These are phyloP conservation scores for Odontarrhena argentea DNA, from an alignment of 345 rosid species.

Conservation along the genomic window DNA sequence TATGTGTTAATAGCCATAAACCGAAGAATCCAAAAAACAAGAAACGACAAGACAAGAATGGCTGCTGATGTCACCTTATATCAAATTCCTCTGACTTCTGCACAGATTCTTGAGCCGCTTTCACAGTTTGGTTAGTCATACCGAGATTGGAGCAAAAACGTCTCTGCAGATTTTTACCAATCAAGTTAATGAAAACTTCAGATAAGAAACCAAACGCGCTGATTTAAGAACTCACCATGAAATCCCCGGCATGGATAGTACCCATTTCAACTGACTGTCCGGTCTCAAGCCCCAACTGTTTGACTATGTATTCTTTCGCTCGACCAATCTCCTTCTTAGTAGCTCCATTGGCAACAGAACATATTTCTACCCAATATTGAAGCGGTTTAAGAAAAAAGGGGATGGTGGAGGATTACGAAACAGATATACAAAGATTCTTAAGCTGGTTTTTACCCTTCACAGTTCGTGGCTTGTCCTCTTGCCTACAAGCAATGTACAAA, in stretches of 20 bases:
- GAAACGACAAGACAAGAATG: background rate
- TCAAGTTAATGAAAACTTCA: background rate
- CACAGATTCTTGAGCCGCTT: conserved; percentile 97
- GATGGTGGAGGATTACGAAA: conserved; percentile 48
- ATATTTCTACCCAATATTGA: conserved; percentile 69
- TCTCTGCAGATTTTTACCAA: conserved; percentile 52
- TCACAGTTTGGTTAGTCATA: conserved; percentile 90
- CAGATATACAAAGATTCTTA: conserved; percentile 42
- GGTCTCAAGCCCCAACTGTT: conserved; percentile 86
- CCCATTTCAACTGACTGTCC: conserved; percentile 97
- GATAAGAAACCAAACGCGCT: background rate
- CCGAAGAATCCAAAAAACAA: background rate
- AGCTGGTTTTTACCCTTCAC: conserved; percentile 77
- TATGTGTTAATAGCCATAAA: conserved; percentile 9
- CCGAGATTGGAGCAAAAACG: conserved; percentile 97
- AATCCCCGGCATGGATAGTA: conserved; percentile 95
- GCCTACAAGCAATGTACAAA: conserved; percentile 96
- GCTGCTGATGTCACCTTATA: conserved; percentile 63
- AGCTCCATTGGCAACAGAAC: conserved; percentile 97
- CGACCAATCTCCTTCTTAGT: conserved; percentile 97
- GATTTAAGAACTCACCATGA: conserved; percentile 63
- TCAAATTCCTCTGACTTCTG: conserved; percentile 94
- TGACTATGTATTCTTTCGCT: conserved; percentile 96
- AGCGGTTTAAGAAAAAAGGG: conserved; percentile 43
- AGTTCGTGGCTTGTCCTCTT: conserved; percentile 94